A percentile compares a stretch with the other conserved stretches of the same genome.
phyloP scores from a whole-genome alignment of 1,284 basidiomycete species.

The Trichosporon asahii region DNA sequence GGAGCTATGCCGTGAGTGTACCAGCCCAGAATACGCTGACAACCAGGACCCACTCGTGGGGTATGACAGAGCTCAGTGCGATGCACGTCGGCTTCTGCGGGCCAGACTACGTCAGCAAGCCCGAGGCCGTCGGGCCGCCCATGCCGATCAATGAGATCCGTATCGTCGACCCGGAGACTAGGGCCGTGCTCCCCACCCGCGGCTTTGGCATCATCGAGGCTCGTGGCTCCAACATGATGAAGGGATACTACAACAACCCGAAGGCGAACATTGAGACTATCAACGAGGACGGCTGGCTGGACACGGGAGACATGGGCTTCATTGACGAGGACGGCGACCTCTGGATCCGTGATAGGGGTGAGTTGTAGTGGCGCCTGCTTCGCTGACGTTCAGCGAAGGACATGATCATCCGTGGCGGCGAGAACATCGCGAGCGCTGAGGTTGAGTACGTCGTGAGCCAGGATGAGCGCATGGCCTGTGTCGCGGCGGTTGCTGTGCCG shows the following conservation, averaged over 20 bases:
- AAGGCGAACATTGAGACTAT: conserved; percentile 12
- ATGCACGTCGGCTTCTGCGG: conserved; percentile 18
- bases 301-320: conserved; percentile 44
- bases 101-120: conserved; percentile 33
- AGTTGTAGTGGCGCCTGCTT: not conserved
- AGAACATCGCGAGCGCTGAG: conserved; percentile 46
- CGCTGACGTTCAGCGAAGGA: conserved; percentile 18
- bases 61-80: conserved; percentile 20
- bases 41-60: conserved; percentile 18
- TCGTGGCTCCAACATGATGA: conserved; percentile 46
- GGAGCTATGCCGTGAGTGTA: conserved; percentile 16
- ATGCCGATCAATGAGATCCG: conserved; percentile 40
- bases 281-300: conserved; percentile 42
- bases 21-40: not conserved
- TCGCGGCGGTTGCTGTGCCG: conserved; percentile 41
- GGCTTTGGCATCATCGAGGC: conserved; percentile 37
- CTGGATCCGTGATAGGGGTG: conserved; percentile 25
- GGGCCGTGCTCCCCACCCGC: conserved; percentile 26
- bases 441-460: conserved; percentile 46
- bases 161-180: conserved; percentile 37
- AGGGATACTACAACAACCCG: conserved; percentile 34
- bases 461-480: conserved; percentile 35
- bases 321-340: conserved; percentile 42
- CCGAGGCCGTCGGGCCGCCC: conserved; percentile 31
- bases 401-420: conserved; percentile 49